A percentile compares a stretch with the other conserved stretches of the same genome.
phyloP scores from a whole-genome alignment of 176 grass and related monocot species.

The Bothriochloa decipiens region DNA sequence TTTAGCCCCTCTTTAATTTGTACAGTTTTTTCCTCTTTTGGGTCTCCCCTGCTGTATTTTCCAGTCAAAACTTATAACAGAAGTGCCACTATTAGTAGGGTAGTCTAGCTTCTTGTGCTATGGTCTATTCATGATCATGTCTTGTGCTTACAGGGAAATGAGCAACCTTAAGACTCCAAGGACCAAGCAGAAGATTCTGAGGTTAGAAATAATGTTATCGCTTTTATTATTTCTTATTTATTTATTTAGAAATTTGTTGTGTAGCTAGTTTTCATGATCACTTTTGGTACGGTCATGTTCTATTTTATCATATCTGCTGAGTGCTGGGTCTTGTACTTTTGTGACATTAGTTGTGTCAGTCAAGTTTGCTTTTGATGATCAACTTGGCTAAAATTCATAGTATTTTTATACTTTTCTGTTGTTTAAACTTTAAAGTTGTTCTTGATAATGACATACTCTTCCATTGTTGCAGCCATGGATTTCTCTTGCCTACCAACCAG shows the following conservation, averaged over 20 bases:
- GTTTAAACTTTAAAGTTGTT: constrained; percentile 23
- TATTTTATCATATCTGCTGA: neutral
- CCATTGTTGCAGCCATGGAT: constrained; percentile 64
- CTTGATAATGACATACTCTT: neutral
- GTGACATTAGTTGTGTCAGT: neutral
- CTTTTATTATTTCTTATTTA: neutral
- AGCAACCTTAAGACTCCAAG: constrained; percentile 43
- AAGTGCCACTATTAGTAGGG: neutral
- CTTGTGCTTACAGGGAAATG: constrained; percentile 48
- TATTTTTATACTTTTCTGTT: constrained; percentile 26
- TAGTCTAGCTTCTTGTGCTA: neutral
- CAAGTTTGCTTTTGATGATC: neutral
- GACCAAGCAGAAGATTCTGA: constrained; percentile 51
- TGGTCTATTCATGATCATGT: constrained; percentile 24
- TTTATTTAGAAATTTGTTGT: constrained; percentile 2
- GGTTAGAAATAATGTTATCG: constrained; percentile 40
- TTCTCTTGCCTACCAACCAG: constrained; percentile 53
- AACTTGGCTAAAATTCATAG: neutral
- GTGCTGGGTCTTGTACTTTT: neutral
- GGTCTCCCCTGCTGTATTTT: too few relatives aligned
- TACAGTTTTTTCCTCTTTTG: too few relatives aligned
- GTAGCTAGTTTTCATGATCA: constrained; percentile 11
- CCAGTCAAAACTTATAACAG: too few relatives aligned
- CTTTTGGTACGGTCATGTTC: constrained; percentile 7
- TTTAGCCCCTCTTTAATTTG: too few relatives aligned